Conservation (phyloP, 306 rosid species). For the Oemleria cerasiformis region DNA sequence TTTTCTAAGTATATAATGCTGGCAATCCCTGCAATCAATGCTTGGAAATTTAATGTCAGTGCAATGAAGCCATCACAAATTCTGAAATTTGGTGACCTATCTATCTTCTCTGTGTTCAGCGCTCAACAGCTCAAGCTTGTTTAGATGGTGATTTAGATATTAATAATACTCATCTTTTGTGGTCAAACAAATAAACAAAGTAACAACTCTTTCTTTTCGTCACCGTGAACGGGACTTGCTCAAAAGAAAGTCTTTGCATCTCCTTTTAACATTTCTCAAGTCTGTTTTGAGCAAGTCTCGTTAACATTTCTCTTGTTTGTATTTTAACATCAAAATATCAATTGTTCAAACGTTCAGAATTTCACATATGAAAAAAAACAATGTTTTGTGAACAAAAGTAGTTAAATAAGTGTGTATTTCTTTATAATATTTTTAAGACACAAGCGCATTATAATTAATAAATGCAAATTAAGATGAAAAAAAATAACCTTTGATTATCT, state of each 20-base stretch:
- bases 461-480: background rate
- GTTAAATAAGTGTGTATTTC: background rate
- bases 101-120: background rate
- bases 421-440: background rate
- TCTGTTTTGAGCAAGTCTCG: too few species aligned
- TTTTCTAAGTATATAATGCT: conserved; percentile 23
- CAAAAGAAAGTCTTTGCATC: too few species aligned
- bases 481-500: background rate
- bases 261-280: too few species aligned
- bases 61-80: conserved; percentile 9
- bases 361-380: too few species aligned
- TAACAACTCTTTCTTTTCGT: background rate
- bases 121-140: conserved; percentile 8
- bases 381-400: background rate
- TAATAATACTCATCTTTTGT: background rate
- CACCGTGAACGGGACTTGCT: background rate
- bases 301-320: too few species aligned
- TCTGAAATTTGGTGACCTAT: conserved; percentile 13
- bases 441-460: conserved; percentile 1
- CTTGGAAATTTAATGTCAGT: conserved; percentile 17
- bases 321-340: too few species aligned
- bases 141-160: background rate
- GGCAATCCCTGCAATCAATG: conserved; percentile 16
- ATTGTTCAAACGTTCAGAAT: too few species aligned
- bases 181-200: background rate